phyloP scores from a whole-genome alignment of 2,329 filamentous ascomycete genomes.

The Cyphellophora europaea region DNA sequence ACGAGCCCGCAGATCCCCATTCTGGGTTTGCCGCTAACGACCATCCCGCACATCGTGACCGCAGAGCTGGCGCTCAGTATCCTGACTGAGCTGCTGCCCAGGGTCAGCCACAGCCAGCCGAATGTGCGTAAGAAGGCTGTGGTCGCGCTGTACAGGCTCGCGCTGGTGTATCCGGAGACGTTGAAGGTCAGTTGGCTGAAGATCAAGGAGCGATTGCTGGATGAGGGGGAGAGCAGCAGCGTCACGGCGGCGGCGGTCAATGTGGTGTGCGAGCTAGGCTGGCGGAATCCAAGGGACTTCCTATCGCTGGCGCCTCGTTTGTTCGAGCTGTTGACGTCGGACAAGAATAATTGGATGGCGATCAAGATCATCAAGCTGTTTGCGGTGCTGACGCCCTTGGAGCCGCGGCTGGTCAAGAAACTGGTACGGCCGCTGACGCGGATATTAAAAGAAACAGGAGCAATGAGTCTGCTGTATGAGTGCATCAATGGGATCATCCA shows the following conservation, averaged over 20 bases:
- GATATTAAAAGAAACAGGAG: conserved; percentile 86
- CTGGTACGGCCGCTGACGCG: conserved; percentile 81
- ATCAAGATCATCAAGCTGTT: conserved; percentile 99
- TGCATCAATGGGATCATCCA: conserved; percentile 98
- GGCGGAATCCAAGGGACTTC: conserved; percentile 89
- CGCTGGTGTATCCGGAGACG: conserved; percentile 93
- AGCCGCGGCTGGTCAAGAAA: conserved; percentile 85
- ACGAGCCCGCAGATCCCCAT: conserved; percentile 65
- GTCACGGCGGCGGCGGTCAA: conserved; percentile 96
- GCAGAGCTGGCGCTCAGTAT: conserved; percentile 85
- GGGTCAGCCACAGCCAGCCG: conserved; percentile 76
- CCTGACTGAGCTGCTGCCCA: conserved; percentile 74
- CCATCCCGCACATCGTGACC: conserved; percentile 91
- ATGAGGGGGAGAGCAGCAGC: conserved; percentile 79
- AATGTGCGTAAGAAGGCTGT: conserved; percentile 91
- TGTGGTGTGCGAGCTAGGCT: conserved; percentile 90
- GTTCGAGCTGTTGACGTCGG: conserved; percentile 84
- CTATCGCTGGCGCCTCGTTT: conserved; percentile 81
- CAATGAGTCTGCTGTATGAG: conserved; percentile 97
- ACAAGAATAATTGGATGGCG: conserved; percentile 98
- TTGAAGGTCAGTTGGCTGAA: conserved; percentile 90
- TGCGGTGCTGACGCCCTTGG: conserved; percentile 83
- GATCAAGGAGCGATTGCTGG: conserved; percentile 88
- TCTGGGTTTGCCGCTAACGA: conserved; percentile 76
- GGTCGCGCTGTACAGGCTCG: conserved; percentile 85